Evolutionary conservation across 2,329 filamentous ascomycete genomes (phyloP), one percentile per base, ranked within the genome.

Genomic region (Drechslerella dactyloides): DNA sequence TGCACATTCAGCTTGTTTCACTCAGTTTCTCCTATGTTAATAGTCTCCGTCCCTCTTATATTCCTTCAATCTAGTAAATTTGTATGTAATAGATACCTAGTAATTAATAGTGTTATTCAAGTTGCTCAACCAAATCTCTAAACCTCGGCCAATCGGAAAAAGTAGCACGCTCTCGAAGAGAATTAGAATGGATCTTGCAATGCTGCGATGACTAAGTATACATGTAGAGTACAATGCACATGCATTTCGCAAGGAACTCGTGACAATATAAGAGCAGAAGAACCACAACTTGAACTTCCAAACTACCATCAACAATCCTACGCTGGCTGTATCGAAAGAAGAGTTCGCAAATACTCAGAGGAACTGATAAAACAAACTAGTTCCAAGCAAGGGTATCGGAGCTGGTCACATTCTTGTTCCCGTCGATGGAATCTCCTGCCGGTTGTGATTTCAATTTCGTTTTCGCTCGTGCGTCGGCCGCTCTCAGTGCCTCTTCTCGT

Each of bases 301-400:
- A 33, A 33, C 3, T 33, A 17, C 11, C 23, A 19, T 44, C 44
- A 23, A 2, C n/a, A 48, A 19, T 48, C 15, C 17, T 17, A 23
- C 15, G 2, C 44, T 13, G n/a, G 15, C 5, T 13, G 13, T 42
- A 17, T 42, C 44, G 11, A 10, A 48, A 21, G 17, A 48, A 48
- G 44, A 8, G 23, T 23, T n/a, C 24, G 8, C 24, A 53, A 23
- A 6, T 2, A 13, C 17, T 6, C 23, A 5, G 21, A 53, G 50
- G 15, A 54, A 35, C 27, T 33, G 19, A 44, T 6, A 17, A 19
- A 24, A 23, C 6, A 59, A 30, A 19, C 46, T 72, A 72, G 37
- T 72, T 72, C 68, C 68, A 72, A 60, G 68, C 68, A 60, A 72
- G 68, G 24, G 68, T 72, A 48, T 72, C 68, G 17, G 68, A 44